phyloP scores from a whole-genome alignment of 305 asterid genomes.

The Andrographis paniculata region DNA sequence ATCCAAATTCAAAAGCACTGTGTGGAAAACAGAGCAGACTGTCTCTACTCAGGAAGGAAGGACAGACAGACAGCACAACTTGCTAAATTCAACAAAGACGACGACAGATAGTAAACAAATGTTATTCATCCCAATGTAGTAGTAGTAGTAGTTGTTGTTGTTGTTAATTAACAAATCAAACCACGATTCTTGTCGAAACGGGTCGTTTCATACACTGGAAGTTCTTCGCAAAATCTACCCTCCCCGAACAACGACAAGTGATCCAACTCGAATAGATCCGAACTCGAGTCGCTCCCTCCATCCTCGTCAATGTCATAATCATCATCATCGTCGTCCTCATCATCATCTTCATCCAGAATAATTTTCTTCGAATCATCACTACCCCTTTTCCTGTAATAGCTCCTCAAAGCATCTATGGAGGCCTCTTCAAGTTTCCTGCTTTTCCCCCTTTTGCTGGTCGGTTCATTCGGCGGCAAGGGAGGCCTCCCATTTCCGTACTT shows the following conservation, averaged over 20 bases:
- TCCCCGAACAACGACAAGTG: slow-evolving; percentile 44
- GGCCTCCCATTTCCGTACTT: no score
- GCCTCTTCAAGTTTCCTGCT: slow-evolving; percentile 21
- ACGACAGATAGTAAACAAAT: not conserved
- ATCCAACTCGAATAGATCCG: slow-evolving; percentile 84
- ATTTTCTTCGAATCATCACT: slow-evolving; percentile 16
- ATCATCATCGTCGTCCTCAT: slow-evolving; percentile 23
- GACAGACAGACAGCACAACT: slow-evolving; percentile 13
- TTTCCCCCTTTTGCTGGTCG: slow-evolving; percentile 14
- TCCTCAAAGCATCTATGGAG: slow-evolving; percentile 15
- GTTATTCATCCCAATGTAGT: slow-evolving; percentile 12
- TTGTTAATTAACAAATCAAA: slow-evolving; percentile 30
- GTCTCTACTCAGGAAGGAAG: not conserved
- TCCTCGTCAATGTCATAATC: slow-evolving; percentile 24
- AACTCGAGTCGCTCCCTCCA: slow-evolving; percentile 65
- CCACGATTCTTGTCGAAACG: slow-evolving; percentile 38
- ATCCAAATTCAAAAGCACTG: slow-evolving; percentile 3
- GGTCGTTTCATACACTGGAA: slow-evolving; percentile 85
- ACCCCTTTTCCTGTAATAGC: slow-evolving; percentile 12
- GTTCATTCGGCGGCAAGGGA: slow-evolving; percentile 21
- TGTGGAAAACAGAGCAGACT: not conserved
- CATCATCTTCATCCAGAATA: slow-evolving; percentile 12
- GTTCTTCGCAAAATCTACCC: slow-evolving; percentile 53
- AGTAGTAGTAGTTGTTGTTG: no score
- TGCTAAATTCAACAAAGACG: not conserved